Conservation (phyloP, 176 grass and related monocot genomes). For the Bolboschoenus planiculmis region DNA sequence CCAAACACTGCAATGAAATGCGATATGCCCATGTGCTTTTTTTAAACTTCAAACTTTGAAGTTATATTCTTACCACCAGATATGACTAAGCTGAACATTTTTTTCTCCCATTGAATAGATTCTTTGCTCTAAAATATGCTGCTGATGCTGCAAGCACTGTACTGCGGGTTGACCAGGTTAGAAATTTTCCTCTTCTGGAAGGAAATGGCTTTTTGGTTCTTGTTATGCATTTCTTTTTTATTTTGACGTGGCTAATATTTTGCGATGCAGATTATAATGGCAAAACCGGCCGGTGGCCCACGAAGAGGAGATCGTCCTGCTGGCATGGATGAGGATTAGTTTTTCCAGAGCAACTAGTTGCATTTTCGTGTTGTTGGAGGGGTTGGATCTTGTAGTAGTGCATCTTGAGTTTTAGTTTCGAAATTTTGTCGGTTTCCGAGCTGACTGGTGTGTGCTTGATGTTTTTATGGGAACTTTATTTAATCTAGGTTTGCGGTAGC, state of each 20-base stretch:
- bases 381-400: background rate
- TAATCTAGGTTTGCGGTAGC: background rate
- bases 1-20: too few relatives aligned
- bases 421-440: constrained; percentile 13
- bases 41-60: background rate
- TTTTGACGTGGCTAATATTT: background rate
- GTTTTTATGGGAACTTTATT: background rate
- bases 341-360: background rate
- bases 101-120: constrained; percentile 32
- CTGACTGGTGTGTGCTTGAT: constrained; percentile 3
- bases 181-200: background rate
- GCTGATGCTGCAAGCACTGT: constrained; percentile 67
- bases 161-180: constrained; percentile 82
- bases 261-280: constrained; percentile 75
- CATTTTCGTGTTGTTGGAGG: background rate
- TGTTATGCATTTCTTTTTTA: background rate
- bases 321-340: constrained; percentile 78
- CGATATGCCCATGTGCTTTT: background rate
- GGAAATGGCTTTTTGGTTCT: background rate
- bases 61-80: background rate
- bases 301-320: constrained; percentile 43
- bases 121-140: constrained; percentile 77
- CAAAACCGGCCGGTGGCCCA: constrained; percentile 78
- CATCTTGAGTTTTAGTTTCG: background rate
- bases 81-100: background rate